Conservation (phyloP, 805 yeast species). For the Hagleromyces aurorensis region DNA sequence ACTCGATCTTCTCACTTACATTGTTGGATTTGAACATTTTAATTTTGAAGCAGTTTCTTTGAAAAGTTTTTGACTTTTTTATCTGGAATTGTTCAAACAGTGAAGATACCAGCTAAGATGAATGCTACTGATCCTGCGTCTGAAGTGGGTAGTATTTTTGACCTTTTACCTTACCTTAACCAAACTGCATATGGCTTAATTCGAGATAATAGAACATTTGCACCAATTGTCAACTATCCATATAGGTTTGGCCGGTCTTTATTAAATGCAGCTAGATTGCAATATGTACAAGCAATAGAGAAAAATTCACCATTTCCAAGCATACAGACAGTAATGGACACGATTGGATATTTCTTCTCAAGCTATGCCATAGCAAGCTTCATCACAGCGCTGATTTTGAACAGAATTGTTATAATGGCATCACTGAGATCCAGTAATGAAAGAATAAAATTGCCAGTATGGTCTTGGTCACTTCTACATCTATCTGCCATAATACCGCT, state of each 20-base stretch:
- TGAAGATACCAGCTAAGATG: background rate
- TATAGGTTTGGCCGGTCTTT: constrained; percentile 17
- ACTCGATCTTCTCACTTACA: no score
- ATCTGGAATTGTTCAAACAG: no score
- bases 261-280: constrained; percentile 16
- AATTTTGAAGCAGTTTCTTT: no score
- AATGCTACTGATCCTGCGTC: background rate
- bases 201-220: constrained; percentile 9
- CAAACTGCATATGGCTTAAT: constrained; percentile 15
- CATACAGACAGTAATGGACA: constrained; percentile 5
- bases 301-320: constrained; percentile 5
- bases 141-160: no score
- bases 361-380: constrained; percentile 47
- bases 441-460: constrained; percentile 14
- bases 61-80: no score
- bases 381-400: constrained; percentile 48
- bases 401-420: constrained; percentile 53
- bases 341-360: constrained; percentile 38
- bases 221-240: constrained; percentile 17
- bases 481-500: constrained; percentile 16
- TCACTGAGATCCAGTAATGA: constrained; percentile 37
- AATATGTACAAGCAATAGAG: constrained; percentile 15
- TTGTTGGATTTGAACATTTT: no score
- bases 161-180: constrained; percentile 20
- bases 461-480: constrained; percentile 31